Evolutionary conservation across 208 protist species (phyloP), one percentile per base, ranked within the genome.

Genomic region (Herpetomonas muscarum): DNA sequence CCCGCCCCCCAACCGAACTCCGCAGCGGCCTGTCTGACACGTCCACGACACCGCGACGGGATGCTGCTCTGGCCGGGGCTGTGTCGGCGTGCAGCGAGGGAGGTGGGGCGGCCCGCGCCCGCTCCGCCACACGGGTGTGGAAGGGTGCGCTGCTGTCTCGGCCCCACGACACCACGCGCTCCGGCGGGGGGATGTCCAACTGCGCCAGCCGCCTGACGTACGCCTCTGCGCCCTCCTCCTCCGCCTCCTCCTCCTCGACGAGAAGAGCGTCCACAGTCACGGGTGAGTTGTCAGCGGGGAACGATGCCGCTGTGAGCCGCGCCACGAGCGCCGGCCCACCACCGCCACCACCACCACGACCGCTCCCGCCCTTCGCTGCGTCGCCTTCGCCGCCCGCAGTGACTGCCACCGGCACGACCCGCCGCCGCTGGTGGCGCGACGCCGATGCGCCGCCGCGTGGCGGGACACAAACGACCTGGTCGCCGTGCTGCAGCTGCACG

Each of bases 301-400:
- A n/a, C n/a, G n/a, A n/a, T n/a, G n/a, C n/a, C n/a, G n/a, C n/a
- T n/a, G n/a, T n/a, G n/a, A n/a, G n/a, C n/a, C n/a, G n/a, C n/a
- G n/a, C n/a, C n/a, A n/a, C n/a, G n/a, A n/a, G n/a, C n/a, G n/a
- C n/a, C n/a, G n/a, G n/a, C n/a, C 52, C 1, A 59, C 48, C 25
- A 93, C 10, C 1, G 71, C 32, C 32, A 82, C 69, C n/a, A 89
- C 76, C 0, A 56, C 30, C 42, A 75, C 69, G 31, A 9, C 26
- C 46, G 4, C 24, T 25, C 1, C 31, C 31, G n/a, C 42, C 15
- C 34, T 39, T 39, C 13, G 9, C 34, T 6, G 6, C 6, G 4
- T 6, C 2, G 15, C 41, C 26, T 4, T 5, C 13, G 10, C 10
- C 10, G 32, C 6, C 9, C 13, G 46, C 3, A 22, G 19, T 19